phyloP scores from a whole-genome alignment of 768 basidiomycete species.

The Kwoniella newhampshirensis region DNA sequence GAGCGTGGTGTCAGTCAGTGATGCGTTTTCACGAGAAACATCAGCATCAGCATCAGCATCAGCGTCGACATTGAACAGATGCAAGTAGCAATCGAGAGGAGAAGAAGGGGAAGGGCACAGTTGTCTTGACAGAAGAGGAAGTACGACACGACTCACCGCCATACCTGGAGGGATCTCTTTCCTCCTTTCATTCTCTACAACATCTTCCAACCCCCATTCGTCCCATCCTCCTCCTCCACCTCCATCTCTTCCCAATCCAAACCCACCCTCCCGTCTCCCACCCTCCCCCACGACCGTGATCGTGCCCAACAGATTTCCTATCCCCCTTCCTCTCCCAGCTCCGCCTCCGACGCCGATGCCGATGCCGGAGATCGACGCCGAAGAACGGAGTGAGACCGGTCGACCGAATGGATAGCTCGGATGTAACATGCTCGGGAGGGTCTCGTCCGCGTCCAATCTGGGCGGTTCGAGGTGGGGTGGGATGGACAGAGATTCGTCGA shows the following conservation, averaged over 20 bases:
- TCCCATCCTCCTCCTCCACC: constrained; percentile 28
- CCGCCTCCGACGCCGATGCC: constrained; percentile 4
- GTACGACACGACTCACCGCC: constrained; percentile 36
- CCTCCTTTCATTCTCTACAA: constrained; percentile 29
- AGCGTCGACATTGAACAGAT: neutral
- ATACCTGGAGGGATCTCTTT: constrained; percentile 48
- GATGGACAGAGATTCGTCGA: constrained; percentile 40
- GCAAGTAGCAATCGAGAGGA: no score
- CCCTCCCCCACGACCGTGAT: constrained; percentile 13
- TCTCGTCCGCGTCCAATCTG: constrained; percentile 42
- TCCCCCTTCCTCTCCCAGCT: constrained; percentile 8
- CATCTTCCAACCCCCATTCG: constrained; percentile 35
- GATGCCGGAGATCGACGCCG: no score
- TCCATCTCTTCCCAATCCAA: constrained; percentile 12
- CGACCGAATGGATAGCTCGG: constrained; percentile 46
- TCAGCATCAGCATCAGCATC: no score
- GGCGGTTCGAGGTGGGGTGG: constrained; percentile 44
- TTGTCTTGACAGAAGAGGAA: no score
- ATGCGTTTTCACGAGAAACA: no score
- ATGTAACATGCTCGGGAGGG: constrained; percentile 36
- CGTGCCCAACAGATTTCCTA: constrained; percentile 38
- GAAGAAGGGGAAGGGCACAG: no score
- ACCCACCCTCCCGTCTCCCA: constrained; percentile 3
- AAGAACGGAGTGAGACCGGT: constrained; percentile 9
- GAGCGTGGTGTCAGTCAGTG: no score